A percentile compares a stretch with the other conserved stretches of the same genome.
Conservation (phyloP, 345 rosid species). For the Rhodamnia rubescens region DNA sequence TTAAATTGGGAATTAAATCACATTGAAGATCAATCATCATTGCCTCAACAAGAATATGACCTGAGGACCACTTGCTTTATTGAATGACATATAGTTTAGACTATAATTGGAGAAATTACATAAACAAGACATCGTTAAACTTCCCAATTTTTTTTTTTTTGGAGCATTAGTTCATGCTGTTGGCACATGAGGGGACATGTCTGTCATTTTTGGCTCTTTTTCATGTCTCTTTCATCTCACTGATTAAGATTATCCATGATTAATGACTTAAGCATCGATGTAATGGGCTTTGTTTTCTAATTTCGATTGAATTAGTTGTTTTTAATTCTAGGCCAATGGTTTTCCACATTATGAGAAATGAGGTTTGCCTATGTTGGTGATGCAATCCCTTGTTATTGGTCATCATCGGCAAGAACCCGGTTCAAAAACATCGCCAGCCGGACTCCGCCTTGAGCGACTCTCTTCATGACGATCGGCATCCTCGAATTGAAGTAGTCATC, state of each 20-base stretch:
- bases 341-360: neutral
- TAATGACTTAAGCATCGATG: neutral
- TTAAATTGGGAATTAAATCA: neutral
- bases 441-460: constrained; percentile 88
- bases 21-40: neutral
- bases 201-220: neutral
- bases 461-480: constrained; percentile 82
- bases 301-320: neutral
- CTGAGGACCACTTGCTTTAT: neutral
- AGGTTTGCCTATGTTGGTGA: constrained; percentile 20
- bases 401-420: constrained; percentile 33
- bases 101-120: neutral
- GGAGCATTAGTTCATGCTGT: neutral
- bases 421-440: constrained; percentile 85
- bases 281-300: neutral
- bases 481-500: constrained; percentile 87
- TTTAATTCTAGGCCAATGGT: neutral
- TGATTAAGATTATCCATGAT: neutral
- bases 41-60: neutral
- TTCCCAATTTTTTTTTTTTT: too few species aligned
- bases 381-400: constrained; percentile 17
- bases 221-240: neutral
- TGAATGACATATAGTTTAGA: neutral
- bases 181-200: neutral
- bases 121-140: neutral